phyloP scores from a whole-genome alignment of 345 rosid genomes.

The Gynandropsis gynandra region DNA sequence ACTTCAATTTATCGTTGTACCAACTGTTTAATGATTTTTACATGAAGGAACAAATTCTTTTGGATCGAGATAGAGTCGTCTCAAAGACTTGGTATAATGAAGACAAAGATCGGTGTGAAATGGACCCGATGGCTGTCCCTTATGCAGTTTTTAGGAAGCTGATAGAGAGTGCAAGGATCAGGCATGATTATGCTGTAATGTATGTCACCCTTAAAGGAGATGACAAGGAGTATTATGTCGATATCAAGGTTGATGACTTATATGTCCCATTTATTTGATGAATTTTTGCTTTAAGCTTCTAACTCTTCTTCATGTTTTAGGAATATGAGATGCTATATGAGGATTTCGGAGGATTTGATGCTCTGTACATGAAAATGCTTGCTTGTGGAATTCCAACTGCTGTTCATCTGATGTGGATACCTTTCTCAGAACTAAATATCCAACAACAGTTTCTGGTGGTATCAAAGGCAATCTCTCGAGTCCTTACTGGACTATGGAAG shows the following conservation, averaged over 20 bases:
- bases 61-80: constrained; percentile 84
- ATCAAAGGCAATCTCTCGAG: constrained; percentile 41
- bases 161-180: constrained; percentile 64
- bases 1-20: constrained; percentile 14
- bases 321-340: constrained; percentile 79
- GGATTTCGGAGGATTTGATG: constrained; percentile 92
- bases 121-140: constrained; percentile 79
- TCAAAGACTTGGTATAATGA: constrained; percentile 86
- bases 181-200: constrained; percentile 96
- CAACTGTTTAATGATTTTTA: constrained; percentile 16
- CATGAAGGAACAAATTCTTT: constrained; percentile 68
- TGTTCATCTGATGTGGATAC: constrained; percentile 92
- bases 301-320: constrained; percentile 38
- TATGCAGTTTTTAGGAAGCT: constrained; percentile 81
- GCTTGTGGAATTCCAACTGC: constrained; percentile 70
- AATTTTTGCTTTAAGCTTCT: constrained; percentile 16
- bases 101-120: constrained; percentile 77
- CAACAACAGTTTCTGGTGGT: constrained; percentile 64
- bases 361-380: constrained; percentile 85
- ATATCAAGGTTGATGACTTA: constrained; percentile 52
- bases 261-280: constrained; percentile 13
- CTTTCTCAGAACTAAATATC: constrained; percentile 74
- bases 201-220: constrained; percentile 75
- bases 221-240: constrained; percentile 62
- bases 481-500: constrained; percentile 55